Conservation (phyloP, 1,139 yeast species). For the Yamadazyma mexicana region DNA sequence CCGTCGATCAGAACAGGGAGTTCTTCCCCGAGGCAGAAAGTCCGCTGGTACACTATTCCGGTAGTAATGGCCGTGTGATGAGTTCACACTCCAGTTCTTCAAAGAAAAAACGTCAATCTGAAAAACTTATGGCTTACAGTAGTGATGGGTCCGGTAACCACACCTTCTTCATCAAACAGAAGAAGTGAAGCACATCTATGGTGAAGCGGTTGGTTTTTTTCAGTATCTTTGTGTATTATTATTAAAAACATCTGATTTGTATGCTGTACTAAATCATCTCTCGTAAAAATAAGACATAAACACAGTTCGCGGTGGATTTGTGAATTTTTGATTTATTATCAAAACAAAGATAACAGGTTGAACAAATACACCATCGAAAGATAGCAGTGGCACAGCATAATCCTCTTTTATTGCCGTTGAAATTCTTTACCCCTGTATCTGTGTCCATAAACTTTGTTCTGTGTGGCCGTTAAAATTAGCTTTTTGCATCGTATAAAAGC, state of each 20-base stretch:
- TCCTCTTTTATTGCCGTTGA: no score
- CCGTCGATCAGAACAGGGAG: slow-evolving; percentile 14
- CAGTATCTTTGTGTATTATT: not conserved
- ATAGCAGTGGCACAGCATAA: no score
- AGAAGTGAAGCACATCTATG: slow-evolving; percentile 19
- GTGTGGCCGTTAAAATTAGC: no score
- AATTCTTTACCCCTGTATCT: no score
- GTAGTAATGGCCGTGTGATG: slow-evolving; percentile 21
- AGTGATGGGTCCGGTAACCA: slow-evolving; percentile 46
- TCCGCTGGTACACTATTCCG: slow-evolving; percentile 13
- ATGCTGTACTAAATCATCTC: not conserved
- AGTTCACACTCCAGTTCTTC: slow-evolving; percentile 19
- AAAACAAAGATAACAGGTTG: not conserved
- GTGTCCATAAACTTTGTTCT: no score
- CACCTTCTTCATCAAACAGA: slow-evolving; percentile 39
- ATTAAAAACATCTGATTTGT: not conserved
- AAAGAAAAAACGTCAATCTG: slow-evolving; percentile 24
- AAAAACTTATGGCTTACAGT: slow-evolving; percentile 43
- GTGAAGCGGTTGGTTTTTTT: not conserved
- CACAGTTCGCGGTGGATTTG: slow-evolving; percentile 3
- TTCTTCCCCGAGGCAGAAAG: slow-evolving; percentile 14
- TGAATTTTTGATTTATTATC: no score
- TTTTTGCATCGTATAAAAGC: no score
- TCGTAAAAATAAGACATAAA: no score
- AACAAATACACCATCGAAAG: not conserved